phyloP scores from a whole-genome alignment of 2,329 filamentous ascomycete species.

The Phialophora tarda region DNA sequence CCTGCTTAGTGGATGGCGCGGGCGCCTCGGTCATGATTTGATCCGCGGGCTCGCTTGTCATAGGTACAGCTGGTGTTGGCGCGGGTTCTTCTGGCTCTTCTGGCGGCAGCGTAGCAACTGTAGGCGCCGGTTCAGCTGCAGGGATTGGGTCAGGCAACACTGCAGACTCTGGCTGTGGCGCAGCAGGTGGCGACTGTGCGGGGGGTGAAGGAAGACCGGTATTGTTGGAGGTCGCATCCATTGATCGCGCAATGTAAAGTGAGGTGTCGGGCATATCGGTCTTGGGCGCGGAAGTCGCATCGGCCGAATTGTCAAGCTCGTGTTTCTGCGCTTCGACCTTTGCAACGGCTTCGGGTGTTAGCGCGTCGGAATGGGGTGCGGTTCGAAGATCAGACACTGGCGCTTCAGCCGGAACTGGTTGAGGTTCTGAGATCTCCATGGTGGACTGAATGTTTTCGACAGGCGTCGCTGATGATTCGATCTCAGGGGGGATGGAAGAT shows the following conservation, averaged over 20 bases:
- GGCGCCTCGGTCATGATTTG: constrained; percentile 63
- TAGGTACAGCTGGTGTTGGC: constrained; percentile 32
- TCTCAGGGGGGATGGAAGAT: constrained; percentile 35
- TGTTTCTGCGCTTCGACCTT: constrained; percentile 40
- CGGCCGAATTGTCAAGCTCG: constrained; percentile 37
- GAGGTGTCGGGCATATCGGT: constrained; percentile 18
- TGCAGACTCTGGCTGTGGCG: constrained; percentile 45
- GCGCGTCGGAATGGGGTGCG: constrained; percentile 37
- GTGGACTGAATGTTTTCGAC: constrained; percentile 27
- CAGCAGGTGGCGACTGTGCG: constrained; percentile 37
- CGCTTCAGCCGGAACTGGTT: constrained; percentile 31
- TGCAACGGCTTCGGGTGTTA: constrained; percentile 35
- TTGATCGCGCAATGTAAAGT: background rate
- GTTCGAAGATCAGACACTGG: constrained; percentile 41
- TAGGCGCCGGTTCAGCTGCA: constrained; percentile 11
- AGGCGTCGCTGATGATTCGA: constrained; percentile 29
- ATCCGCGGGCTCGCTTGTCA: constrained; percentile 45
- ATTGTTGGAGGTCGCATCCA: constrained; percentile 23
- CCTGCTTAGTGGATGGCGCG: constrained; percentile 62
- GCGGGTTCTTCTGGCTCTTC: constrained; percentile 37
- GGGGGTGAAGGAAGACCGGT: constrained; percentile 35
- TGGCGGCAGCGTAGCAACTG: constrained; percentile 16
- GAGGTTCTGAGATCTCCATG: constrained; percentile 27
- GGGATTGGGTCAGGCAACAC: constrained; percentile 21
- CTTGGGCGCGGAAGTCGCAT: constrained; percentile 19